Evolutionary conservation across 2,329 filamentous ascomycete species (phyloP), one percentile per base, ranked within the genome.

Genomic region (Clonostachys rosea): DNA sequence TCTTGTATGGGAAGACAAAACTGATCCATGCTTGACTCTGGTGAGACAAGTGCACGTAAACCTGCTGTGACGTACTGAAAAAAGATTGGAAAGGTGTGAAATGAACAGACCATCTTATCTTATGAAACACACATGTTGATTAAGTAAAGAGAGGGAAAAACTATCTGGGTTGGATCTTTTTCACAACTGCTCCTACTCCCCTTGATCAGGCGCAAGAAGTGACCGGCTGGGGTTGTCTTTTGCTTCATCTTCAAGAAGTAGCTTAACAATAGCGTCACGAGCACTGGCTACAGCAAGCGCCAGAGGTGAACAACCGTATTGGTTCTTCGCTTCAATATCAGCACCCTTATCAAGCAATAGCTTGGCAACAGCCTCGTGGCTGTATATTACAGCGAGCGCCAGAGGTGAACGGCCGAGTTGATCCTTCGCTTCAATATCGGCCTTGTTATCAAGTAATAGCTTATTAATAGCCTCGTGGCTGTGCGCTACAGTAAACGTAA

Each of bases 361-460:
- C 36, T 39, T 11, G 8, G 5, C 9, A 14, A 39, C 5, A 39
- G 12, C 12, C 3, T 11, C 10, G 4, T 39, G 5, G 6, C n/a
- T n/a, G n/a, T n/a, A n/a, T n/a, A n/a, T n/a, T 39, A 11, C 7
- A 39, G 36, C 36, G 8, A 13, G 2, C 11, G 12, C 3, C 6
- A 39, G 36, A 3, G 36, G 9, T n/a, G 36, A 8, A 39, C 6
- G 16, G 36, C 36, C 36, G 42, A 52, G 47, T 3, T 46, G 36
- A 30, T 54, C 51, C 30, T 46, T 52, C 34, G 53, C 53, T 3
- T 55, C 51, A 18, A 56, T 45, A 5, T 47, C 46, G 5, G 52
- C 53, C 10, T 53, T 51, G 7, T 49, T 54, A 10, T 42, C 44
- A 17, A 56, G 45, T 16, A 56, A 49, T 10, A 44, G 35, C 14